Percentiles rank a stretch among this genome's conserved stretches.
These are phyloP conservation scores for Gillenia trifoliata DNA, from an alignment of 306 rosid species.

Conservation along the genomic window DNA sequence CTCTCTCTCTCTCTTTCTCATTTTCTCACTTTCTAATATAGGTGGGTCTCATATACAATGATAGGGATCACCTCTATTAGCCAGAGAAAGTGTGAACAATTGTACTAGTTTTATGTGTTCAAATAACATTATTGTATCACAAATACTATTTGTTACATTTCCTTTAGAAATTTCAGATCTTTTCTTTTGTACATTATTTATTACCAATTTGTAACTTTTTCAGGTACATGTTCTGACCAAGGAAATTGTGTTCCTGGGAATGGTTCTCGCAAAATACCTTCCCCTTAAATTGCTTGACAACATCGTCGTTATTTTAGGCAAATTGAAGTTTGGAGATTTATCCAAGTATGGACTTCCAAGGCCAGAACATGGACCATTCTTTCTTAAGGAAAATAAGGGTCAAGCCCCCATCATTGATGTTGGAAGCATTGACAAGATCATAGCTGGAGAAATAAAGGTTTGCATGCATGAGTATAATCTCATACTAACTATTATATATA, in stretches of 20 bases:
- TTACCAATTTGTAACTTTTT: not conserved
- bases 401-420: conserved; percentile 63
- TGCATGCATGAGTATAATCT: not conserved
- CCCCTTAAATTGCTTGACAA: conserved; percentile 32
- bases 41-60: too few species aligned
- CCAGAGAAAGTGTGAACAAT: too few species aligned
- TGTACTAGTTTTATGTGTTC: too few species aligned
- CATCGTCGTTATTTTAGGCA: conserved; percentile 23
- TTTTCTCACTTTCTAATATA: too few species aligned
- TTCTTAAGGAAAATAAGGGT: conserved; percentile 32
- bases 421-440: conserved; percentile 36
- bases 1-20: not conserved
- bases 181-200: not conserved
- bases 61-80: too few species aligned
- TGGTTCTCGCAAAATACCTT: conserved; percentile 37
- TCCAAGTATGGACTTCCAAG: conserved; percentile 39
- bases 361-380: conserved; percentile 54
- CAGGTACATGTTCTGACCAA: conserved; percentile 46
- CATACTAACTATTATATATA: not conserved
- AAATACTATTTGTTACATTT: too few species aligned
- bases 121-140: too few species aligned
- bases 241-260: conserved; percentile 50
- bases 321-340: conserved; percentile 35
- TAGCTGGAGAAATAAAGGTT: conserved; percentile 49
- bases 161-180: not conserved